These are phyloP conservation scores for Pseudogymnoascus destructans DNA, from an alignment of 2,329 filamentous ascomycete species.

Conservation along the genomic window DNA sequence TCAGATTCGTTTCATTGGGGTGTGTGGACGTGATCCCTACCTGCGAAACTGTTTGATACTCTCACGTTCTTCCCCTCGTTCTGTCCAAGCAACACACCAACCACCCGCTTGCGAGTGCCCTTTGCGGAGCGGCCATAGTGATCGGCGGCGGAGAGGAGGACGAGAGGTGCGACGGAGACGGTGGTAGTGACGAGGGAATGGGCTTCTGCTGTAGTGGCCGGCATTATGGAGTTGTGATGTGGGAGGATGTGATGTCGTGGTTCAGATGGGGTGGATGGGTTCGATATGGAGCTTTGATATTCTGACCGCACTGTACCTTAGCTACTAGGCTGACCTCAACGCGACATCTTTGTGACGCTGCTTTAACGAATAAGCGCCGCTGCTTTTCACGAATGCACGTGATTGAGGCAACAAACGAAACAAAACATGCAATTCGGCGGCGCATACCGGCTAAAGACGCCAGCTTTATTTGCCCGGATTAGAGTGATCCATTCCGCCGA, in stretches of 20 bases:
- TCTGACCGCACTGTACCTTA: background rate
- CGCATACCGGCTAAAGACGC: conserved; percentile 8
- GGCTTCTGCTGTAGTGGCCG: conserved; percentile 91
- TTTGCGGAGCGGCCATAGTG: conserved; percentile 93
- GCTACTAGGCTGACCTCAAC: conserved; percentile 8
- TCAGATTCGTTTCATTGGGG: conserved; percentile 15
- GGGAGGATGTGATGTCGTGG: conserved; percentile 5
- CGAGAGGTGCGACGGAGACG: conserved; percentile 93
- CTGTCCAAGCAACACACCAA: conserved; percentile 87
- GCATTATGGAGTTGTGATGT: conserved; percentile 48
- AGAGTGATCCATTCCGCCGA: conserved; percentile 5
- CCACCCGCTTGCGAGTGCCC: conserved; percentile 74
- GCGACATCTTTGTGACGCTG: background rate
- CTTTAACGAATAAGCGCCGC: conserved; percentile 6
- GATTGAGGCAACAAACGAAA: background rate
- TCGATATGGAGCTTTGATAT: conserved; percentile 9
- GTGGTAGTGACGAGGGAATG: conserved; percentile 87
- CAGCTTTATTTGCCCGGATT: conserved; percentile 8
- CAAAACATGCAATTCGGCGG: background rate
- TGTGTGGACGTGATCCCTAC: conserved; percentile 36
- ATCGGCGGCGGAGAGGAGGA: conserved; percentile 94
- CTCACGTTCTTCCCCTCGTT: conserved; percentile 93
- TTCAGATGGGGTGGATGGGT: conserved; percentile 5
- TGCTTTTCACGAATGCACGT: background rate
- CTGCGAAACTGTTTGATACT: conserved; percentile 97